Conservation (phyloP, 768 basidiomycete species). For the Tubosaeta sp. region DNA sequence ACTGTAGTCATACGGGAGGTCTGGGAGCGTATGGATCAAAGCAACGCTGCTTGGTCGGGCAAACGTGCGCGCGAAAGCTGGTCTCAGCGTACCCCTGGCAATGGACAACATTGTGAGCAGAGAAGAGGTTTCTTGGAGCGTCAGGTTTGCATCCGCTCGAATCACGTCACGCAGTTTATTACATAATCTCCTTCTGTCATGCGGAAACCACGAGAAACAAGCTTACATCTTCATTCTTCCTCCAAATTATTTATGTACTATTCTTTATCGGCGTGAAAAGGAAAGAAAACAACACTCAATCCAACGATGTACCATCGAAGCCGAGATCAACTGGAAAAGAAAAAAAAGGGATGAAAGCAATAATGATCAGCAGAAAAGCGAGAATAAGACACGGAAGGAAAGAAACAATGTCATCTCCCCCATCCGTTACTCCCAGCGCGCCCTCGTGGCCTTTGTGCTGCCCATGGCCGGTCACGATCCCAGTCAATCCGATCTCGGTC, state of each 20-base stretch:
- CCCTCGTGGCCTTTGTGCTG: constrained; percentile 25
- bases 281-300: constrained; percentile 1
- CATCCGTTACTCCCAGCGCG: constrained; percentile 35
- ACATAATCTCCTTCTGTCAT: neutral
- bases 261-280: neutral
- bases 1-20: constrained; percentile 77
- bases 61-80: constrained; percentile 44
- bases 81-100: constrained; percentile 41
- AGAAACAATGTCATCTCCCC: constrained; percentile 25
- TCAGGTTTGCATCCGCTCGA: neutral
- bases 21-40: constrained; percentile 68
- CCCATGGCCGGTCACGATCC: constrained; percentile 41
- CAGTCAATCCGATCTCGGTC: constrained; percentile 47
- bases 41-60: constrained; percentile 39
- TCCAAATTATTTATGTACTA: constrained; percentile 4
- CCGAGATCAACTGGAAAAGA: neutral
- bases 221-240: neutral
- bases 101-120: constrained; percentile 43
- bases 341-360: constrained; percentile 23
- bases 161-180: constrained; percentile 11
- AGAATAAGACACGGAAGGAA: too few relatives aligned
- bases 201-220: too few relatives aligned
- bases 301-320: neutral
- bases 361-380: constrained; percentile 28
- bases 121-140: neutral